Evolutionary conservation across 73 alveolate species (phyloP).

Genomic region (Blepharisma japonicum): DNA sequence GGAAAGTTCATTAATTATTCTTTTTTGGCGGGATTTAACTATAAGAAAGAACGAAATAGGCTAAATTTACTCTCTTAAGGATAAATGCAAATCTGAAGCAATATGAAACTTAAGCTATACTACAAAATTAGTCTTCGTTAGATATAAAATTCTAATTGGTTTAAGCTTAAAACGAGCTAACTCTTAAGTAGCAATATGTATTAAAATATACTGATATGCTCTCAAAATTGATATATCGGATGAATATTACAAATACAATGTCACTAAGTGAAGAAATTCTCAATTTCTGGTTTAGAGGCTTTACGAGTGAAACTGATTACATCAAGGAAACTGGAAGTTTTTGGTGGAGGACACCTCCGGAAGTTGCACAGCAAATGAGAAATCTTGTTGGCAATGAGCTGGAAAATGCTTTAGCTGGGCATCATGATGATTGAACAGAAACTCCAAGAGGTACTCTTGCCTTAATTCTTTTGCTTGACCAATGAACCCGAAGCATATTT

Average conservation of each 20-base stretch:
- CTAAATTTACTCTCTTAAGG: too few species aligned
- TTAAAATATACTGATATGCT: too few species aligned
- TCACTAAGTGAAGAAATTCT: constrained; percentile 18
- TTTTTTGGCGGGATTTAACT: too few species aligned
- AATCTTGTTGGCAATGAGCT: constrained; percentile 24
- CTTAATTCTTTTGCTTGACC: constrained; percentile 47
- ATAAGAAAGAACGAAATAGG: too few species aligned
- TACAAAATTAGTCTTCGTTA: too few species aligned
- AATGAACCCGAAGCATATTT: constrained; percentile 50
- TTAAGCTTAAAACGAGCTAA: too few species aligned
- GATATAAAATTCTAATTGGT: too few species aligned
- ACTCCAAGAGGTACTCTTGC: constrained; percentile 48
- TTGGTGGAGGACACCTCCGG: constrained; percentile 36
- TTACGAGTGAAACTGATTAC: background rate
- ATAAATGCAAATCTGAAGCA: too few species aligned
- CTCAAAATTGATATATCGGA: too few species aligned
- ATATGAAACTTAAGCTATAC: too few species aligned
- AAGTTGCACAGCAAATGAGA: constrained; percentile 33
- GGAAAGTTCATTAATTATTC: too few species aligned
- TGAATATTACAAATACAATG: background rate
- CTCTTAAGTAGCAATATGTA: too few species aligned
- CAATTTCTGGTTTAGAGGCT: constrained; percentile 43
- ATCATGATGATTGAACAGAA: constrained; percentile 39
- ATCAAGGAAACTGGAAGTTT: background rate
- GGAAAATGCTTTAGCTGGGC: constrained; percentile 37